These are phyloP conservation scores for Phytophthora pinifolia DNA, from an alignment of 352 stramenopile species.

Conservation along the genomic window DNA sequence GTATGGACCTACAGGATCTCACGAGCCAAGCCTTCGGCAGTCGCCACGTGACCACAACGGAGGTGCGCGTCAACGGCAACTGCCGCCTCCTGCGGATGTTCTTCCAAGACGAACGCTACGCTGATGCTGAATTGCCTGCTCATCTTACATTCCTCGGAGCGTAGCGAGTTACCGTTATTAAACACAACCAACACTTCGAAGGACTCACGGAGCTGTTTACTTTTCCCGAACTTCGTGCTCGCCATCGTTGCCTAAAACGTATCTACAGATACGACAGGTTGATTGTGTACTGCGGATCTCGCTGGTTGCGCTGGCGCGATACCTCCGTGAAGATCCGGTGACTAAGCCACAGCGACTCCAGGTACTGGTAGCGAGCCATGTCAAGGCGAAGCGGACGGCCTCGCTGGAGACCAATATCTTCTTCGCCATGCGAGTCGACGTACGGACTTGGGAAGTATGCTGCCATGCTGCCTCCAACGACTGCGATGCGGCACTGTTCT, in stretches of 20 bases:
- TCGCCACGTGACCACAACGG: conserved; percentile 70
- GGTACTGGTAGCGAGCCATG: conserved; percentile 61
- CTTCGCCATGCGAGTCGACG: conserved; percentile 84
- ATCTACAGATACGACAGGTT: conserved; percentile 84
- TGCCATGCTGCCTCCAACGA: conserved; percentile 85
- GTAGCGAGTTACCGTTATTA: no score
- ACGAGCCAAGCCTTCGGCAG: conserved; percentile 69
- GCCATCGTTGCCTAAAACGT: neutral
- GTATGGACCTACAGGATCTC: conserved; percentile 74
- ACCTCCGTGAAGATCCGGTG: conserved; percentile 86
- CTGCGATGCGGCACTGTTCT: conserved; percentile 81
- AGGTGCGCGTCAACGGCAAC: conserved; percentile 56
- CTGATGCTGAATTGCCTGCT: conserved; percentile 58
- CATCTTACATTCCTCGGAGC: conserved; percentile 68
- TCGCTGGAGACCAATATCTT: conserved; percentile 80
- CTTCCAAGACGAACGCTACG: conserved; percentile 82
- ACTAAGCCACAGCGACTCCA: conserved; percentile 85
- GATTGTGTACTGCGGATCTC: conserved; percentile 85
- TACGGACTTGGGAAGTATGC: conserved; percentile 87
- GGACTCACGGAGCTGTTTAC: conserved; percentile 3
- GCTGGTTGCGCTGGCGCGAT: conserved; percentile 84
- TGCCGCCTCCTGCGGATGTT: conserved; percentile 76
- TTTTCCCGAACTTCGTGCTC: neutral
- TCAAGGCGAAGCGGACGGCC: conserved; percentile 81
- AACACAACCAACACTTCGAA: neutral